These are phyloP conservation scores for Xylaria longipes DNA, from an alignment of 495 filamentous ascomycete species.

Conservation along the genomic window DNA sequence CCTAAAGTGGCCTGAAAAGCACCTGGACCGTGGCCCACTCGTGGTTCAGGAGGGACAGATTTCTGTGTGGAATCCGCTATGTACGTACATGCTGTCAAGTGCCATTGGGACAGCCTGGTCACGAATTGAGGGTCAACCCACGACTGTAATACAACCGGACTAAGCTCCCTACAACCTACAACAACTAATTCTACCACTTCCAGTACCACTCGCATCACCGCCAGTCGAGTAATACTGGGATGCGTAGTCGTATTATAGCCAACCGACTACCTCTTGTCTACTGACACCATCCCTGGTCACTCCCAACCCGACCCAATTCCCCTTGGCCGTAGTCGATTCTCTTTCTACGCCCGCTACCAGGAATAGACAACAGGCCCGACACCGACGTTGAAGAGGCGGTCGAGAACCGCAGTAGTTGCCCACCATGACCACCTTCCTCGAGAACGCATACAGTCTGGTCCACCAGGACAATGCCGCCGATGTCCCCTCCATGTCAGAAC, in stretches of 20 bases:
- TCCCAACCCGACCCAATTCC: conserved; percentile 20
- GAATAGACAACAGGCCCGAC: conserved; percentile 25
- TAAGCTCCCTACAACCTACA: neutral
- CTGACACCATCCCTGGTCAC: conserved; percentile 20
- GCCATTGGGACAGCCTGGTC: conserved; percentile 29
- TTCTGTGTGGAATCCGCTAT: conserved; percentile 30
- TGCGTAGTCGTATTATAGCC: conserved; percentile 35
- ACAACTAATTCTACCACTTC: conserved; percentile 16
- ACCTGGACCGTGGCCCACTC: conserved; percentile 22
- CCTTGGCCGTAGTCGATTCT: conserved; percentile 1
- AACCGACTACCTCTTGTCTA: conserved; percentile 32
- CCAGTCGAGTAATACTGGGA: conserved; percentile 27
- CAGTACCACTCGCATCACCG: conserved; percentile 3
- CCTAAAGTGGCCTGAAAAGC: conserved; percentile 7
- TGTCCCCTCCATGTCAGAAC: conserved; percentile 85
- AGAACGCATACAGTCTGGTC: conserved; percentile 92
- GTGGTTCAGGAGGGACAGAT: conserved; percentile 44
- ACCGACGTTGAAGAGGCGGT: conserved; percentile 31
- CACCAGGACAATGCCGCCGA: conserved; percentile 95
- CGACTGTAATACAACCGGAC: conserved; percentile 10
- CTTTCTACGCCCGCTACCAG: neutral
- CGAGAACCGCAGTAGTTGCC: conserved; percentile 44
- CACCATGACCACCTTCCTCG: conserved; percentile 93
- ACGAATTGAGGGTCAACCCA: conserved; percentile 23
- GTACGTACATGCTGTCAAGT: conserved; percentile 12